Evolutionary conservation across 345 rosid genomes (phyloP).

Genomic region (Luvunga scandens): DNA sequence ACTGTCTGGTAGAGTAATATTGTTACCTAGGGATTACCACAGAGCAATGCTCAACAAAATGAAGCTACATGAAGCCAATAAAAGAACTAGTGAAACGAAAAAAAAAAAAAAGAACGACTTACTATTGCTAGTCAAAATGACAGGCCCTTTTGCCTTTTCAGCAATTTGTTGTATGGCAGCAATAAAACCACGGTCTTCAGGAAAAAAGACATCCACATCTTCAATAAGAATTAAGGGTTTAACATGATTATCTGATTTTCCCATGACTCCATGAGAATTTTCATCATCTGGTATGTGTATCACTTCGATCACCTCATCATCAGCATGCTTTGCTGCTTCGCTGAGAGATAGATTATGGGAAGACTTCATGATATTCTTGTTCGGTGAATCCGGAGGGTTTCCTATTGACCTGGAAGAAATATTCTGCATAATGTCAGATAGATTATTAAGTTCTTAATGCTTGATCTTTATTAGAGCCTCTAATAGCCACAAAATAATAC

Average conservation of each 20-base stretch:
- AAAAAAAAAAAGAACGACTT: constrained; percentile 26
- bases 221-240: constrained; percentile 85
- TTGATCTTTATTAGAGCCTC: neutral
- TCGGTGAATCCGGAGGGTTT: constrained; percentile 34
- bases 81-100: neutral
- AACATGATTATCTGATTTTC: constrained; percentile 31
- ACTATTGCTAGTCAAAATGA: constrained; percentile 84
- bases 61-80: constrained; percentile 2
- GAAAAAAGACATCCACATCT: constrained; percentile 81
- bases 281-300: constrained; percentile 35
- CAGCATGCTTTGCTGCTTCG: constrained; percentile 20
- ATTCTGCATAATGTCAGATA: constrained; percentile 15
- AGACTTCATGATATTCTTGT: constrained; percentile 22
- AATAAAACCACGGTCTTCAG: constrained; percentile 91
- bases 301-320: constrained; percentile 41
- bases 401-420: constrained; percentile 62
- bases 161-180: constrained; percentile 86
- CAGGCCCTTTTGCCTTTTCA: constrained; percentile 84
- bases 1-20: constrained; percentile 67
- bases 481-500: constrained; percentile 7
- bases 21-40: constrained; percentile 48
- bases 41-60: constrained; percentile 12
- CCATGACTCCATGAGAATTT: constrained; percentile 19
- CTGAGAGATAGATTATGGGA: constrained; percentile 21
- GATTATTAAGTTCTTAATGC: constrained; percentile 10